A percentile compares a stretch with the other conserved stretches of the same genome.
Evolutionary conservation across 2,329 filamentous ascomycete genomes (phyloP).

Genomic region (Pseudogymnoascus sp.): DNA sequence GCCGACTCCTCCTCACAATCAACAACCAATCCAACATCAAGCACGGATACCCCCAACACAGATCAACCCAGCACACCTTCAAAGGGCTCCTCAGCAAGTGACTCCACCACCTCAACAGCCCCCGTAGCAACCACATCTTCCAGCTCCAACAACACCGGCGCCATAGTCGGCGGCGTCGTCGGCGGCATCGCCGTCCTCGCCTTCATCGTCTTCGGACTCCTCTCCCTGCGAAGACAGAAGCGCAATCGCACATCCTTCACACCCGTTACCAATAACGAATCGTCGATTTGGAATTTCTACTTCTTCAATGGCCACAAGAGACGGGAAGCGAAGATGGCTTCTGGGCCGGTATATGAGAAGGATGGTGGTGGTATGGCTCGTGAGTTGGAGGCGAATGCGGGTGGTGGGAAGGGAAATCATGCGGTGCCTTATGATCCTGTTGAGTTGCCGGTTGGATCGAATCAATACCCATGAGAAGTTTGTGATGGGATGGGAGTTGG

Average conservation of each 20-base stretch:
- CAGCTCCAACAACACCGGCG: constrained; percentile 19
- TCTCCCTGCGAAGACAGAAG: constrained; percentile 11
- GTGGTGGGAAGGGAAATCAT: neutral
- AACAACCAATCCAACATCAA: neutral
- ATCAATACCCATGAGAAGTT: neutral
- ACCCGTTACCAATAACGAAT: neutral
- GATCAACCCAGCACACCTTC: neutral
- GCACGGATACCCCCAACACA: no score
- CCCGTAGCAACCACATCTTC: neutral
- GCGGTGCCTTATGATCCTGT: neutral
- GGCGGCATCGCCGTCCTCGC: constrained; percentile 32
- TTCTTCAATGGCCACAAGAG: neutral
- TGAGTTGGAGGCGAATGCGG: neutral
- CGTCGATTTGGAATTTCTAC: neutral
- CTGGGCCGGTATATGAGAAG: neutral
- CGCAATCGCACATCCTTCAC: neutral
- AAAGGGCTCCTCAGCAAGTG: neutral
- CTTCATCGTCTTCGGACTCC: constrained; percentile 16
- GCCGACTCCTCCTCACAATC: neutral
- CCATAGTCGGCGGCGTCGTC: constrained; percentile 31
- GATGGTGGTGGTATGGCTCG: neutral
- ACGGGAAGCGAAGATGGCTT: no score
- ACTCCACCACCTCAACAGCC: neutral
- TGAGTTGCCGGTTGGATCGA: neutral
- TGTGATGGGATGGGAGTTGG: neutral